Conservation (phyloP, 2,329 filamentous ascomycete species). For the Fusarium armeniacum region DNA sequence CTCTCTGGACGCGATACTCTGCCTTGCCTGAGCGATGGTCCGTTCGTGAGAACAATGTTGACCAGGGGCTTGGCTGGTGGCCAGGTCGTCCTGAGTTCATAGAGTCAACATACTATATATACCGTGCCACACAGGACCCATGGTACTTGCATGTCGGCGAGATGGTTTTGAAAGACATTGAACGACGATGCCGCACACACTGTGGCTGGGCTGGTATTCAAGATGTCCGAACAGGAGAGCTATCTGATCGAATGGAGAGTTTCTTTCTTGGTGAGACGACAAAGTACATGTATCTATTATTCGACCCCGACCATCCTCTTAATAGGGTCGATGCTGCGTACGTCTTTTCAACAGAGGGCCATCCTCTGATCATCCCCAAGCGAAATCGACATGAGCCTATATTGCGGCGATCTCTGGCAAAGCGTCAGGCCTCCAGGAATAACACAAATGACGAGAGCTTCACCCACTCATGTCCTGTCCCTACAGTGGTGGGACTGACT, state of each 20-base stretch:
- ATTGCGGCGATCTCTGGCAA: conserved; percentile 17
- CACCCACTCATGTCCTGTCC: conserved; percentile 75
- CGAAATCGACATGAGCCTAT: conserved; percentile 40
- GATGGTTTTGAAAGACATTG: conserved; percentile 92
- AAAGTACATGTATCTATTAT: conserved; percentile 95
- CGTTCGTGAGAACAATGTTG: conserved; percentile 83
- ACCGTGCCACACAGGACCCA: conserved; percentile 90
- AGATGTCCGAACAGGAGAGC: conserved; percentile 84
- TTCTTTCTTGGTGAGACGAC: conserved; percentile 98
- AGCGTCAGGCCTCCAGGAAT: conserved; percentile 46
- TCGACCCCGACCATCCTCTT: conserved; percentile 86
- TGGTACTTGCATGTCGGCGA: conserved; percentile 98
- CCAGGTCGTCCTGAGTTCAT: conserved; percentile 96
- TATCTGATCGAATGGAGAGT: conserved; percentile 96
- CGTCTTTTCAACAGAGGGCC: conserved; percentile 96
- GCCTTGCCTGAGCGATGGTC: conserved; percentile 96
- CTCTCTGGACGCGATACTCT: conserved; percentile 94
- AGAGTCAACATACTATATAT: conserved; percentile 97
- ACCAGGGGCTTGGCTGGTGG: conserved; percentile 93
- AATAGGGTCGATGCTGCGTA: conserved; percentile 89
- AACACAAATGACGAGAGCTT: conserved; percentile 61
- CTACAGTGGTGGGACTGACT: conserved; percentile 72
- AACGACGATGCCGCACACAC: conserved; percentile 86
- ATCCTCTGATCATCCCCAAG: conserved; percentile 86
- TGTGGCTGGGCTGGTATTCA: conserved; percentile 96